Evolutionary conservation across 192 early-diverging fungal species (phyloP).

Genomic region (Gorgonomyces haynaldii): DNA sequence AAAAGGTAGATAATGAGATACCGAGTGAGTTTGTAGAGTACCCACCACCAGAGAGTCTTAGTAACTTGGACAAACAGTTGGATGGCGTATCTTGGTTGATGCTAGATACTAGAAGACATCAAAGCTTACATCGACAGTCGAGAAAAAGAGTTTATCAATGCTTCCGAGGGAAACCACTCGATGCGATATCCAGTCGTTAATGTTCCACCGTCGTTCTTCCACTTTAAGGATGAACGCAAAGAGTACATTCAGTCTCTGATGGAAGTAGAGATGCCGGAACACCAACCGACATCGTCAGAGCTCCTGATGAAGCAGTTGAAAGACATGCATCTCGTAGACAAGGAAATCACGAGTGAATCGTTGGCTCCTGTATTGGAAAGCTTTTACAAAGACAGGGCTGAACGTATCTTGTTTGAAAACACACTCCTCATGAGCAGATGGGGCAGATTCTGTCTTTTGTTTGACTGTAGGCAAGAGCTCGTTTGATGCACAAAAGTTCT

Average conservation of each 20-base stretch:
- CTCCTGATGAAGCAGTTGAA: conserved; percentile 28
- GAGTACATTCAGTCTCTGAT: conserved; percentile 22
- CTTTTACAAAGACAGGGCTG: conserved; percentile 25
- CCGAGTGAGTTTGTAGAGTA: conserved; percentile 33
- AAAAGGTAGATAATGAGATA: conserved; percentile 17
- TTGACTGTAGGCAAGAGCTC: too few species aligned
- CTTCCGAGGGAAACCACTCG: conserved; percentile 15
- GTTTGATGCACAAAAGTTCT: conserved; percentile 22
- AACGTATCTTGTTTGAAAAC: conserved; percentile 22
- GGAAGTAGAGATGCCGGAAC: conserved; percentile 19
- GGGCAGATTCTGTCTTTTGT: conserved; percentile 42
- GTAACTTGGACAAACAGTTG: conserved; percentile 33
- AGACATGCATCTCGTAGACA: conserved; percentile 26
- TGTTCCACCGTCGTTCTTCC: conserved; percentile 22
- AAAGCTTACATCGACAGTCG: conserved; percentile 20
- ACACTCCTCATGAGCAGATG: conserved; percentile 35
- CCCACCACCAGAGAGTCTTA: conserved; percentile 26
- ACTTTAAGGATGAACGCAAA: conserved; percentile 27
- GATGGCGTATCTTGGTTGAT: conserved; percentile 24
- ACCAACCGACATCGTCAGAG: conserved; percentile 5
- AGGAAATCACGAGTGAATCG: conserved; percentile 7
- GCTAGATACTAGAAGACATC: conserved; percentile 33
- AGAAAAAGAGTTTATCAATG: conserved; percentile 38
- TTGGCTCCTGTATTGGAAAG: conserved; percentile 16
- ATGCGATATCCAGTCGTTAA: conserved; percentile 9